A percentile compares a stretch with the other conserved stretches of the same genome.
These are phyloP conservation scores for Phalaenopsis aphrodite DNA, from an alignment of 106 monocot genomes.

Conservation along the genomic window DNA sequence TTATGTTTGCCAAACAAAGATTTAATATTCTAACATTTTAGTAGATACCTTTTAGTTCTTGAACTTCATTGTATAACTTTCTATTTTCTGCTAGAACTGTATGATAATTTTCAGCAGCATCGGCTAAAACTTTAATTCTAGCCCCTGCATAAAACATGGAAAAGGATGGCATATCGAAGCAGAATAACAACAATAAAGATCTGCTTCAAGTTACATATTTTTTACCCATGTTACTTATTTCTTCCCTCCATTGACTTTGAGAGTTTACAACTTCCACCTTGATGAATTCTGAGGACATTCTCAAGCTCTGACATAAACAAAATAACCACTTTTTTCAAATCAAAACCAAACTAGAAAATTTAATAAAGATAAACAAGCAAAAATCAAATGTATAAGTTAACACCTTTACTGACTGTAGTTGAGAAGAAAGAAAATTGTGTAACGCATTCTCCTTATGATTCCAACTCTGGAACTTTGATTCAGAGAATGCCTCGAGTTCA, in stretches of 20 bases:
- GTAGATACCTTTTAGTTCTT: slow-evolving; percentile 81
- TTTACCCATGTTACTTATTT: slow-evolving; percentile 64
- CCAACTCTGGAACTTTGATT: slow-evolving; percentile 58
- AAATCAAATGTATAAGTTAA: not conserved
- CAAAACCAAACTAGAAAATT: not conserved
- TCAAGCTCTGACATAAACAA: slow-evolving; percentile 44
- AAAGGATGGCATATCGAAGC: not conserved
- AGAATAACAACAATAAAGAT: not conserved
- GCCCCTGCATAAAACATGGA: slow-evolving; percentile 32
- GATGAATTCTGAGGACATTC: slow-evolving; percentile 48
- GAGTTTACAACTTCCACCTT: slow-evolving; percentile 46
- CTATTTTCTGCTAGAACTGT: slow-evolving; percentile 80
- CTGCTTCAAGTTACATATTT: not conserved
- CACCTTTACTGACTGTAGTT: slow-evolving; percentile 66
- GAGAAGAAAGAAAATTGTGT: slow-evolving; percentile 46
- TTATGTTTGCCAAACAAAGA: not conserved
- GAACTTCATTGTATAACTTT: slow-evolving; percentile 85
- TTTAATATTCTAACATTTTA: not conserved
- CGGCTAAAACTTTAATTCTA: slow-evolving; percentile 69
- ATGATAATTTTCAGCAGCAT: slow-evolving; percentile 96
- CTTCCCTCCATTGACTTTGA: slow-evolving; percentile 56
- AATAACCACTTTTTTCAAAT: not conserved
- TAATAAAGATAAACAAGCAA: slow-evolving; percentile 3
- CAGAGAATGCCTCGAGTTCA: slow-evolving; percentile 48
- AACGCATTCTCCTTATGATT: slow-evolving; percentile 52